A percentile compares a stretch with the other conserved stretches of the same genome.
phyloP scores from a whole-genome alignment of 331 rosid genomes.

The Saraca asoca region DNA sequence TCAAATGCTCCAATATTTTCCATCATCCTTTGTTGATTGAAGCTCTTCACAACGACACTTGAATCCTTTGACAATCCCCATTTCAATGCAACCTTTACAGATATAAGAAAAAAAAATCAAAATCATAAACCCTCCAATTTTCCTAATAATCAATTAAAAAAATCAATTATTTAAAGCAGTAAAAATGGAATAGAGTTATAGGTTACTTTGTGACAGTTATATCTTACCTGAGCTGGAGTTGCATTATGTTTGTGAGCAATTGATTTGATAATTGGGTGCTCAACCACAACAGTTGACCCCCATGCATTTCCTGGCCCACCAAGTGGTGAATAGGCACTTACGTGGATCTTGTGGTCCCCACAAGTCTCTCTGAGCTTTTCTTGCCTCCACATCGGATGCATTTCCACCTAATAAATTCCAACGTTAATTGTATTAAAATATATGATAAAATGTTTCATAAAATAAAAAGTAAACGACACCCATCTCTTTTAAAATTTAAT shows the following conservation, averaged over 20 bases:
- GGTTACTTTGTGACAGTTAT: too few species aligned
- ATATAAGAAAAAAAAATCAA: background rate
- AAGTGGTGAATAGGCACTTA: constrained; percentile 90
- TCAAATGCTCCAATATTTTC: constrained; percentile 63
- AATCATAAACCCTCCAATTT: background rate
- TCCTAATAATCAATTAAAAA: background rate
- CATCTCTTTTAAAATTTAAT: too few species aligned
- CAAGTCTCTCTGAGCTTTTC: constrained; percentile 57
- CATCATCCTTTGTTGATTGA: constrained; percentile 60
- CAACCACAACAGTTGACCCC: constrained; percentile 81
- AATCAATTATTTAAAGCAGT: background rate
- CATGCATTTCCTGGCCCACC: constrained; percentile 92
- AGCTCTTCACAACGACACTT: constrained; percentile 90
- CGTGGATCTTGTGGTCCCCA: constrained; percentile 64
- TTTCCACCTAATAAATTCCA: constrained; percentile 65
- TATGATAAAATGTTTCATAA: too few species aligned
- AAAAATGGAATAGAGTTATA: too few species aligned
- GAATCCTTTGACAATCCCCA: constrained; percentile 84
- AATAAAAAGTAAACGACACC: too few species aligned
- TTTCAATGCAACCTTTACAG: constrained; percentile 64
- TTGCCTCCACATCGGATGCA: constrained; percentile 97
- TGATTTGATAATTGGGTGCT: constrained; percentile 57
- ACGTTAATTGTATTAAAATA: too few species aligned
- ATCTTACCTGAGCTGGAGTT: constrained; percentile 74
- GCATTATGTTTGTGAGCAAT: constrained; percentile 65